Evolutionary conservation across 352 stramenopile species (phyloP), one percentile per base, ranked within the genome.

Genomic region (Globisporangium echinulatum): DNA sequence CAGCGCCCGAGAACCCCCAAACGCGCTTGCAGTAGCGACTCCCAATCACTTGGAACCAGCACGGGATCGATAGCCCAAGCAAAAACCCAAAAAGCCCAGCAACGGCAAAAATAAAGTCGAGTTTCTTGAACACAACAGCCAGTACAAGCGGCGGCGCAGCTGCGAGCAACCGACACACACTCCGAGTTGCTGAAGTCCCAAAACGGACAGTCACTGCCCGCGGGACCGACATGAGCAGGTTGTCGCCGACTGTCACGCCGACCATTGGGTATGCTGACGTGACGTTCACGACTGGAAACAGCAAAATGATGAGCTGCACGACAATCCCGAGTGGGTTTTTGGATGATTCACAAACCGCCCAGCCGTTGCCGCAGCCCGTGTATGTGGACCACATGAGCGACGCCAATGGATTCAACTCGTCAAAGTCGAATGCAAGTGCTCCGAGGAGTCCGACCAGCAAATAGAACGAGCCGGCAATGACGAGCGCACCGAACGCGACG

Each of bases 211-310:
- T 84, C n/a, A 90, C 54, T n/a, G 69, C 54, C 54, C 75, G 78
- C 9, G 84, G 84, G 51, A 92, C 79, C 19, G 81, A 92, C 79
- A 88, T 85, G 61, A 91, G 70, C 70, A 94, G 87, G 71, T 94
- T 94, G 74, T 90, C 84, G 42, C 84, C 84, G 4, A 94, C 79
- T 0, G 84, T 94, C 44, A 92, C 75, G 10, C 84, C 82, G 7
- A 94, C 79, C 82, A 94, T 91, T 44, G 84, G 84, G 64, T 90
- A 94, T 33, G 84, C 82, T 8, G 84, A 94, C 33, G 84, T 87
- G 33, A 94, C 82, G 54, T 94, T 94, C 37, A 94, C 69, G 39
- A 94, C 77, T 3, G 84, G 84, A 62, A 92, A 90, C n/a, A 94
- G 63, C 52, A 94, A 64, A 38, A 94, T 86, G 14, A 94, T 61